Percentiles rank a stretch among this genome's conserved stretches.
Conservation (phyloP, 257 asterid species). For the Przewalskia tangutica region DNA sequence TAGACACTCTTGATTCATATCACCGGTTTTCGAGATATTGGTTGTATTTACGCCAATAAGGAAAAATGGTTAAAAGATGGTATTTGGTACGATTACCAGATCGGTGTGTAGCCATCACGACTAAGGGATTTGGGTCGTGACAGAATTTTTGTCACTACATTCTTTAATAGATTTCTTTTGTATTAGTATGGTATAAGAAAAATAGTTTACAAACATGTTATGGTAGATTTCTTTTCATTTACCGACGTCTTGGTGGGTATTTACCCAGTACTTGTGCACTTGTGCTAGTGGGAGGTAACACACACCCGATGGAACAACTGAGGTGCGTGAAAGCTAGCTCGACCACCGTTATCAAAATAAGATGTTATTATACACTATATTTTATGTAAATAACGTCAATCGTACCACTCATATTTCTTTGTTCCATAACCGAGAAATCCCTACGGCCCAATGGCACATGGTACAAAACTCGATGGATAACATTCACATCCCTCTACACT, state of each 20-base stretch:
- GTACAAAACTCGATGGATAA: not conserved
- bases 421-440: not conserved
- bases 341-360: not conserved
- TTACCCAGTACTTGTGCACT: not conserved
- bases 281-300: not conserved
- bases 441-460: not conserved
- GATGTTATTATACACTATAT: not conserved
- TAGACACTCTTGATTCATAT: too few species aligned
- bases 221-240: not conserved
- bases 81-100: too few species aligned
- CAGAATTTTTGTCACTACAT: too few species aligned
- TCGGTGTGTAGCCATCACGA: too few species aligned
- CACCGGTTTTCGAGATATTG: too few species aligned
- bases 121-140: too few species aligned
- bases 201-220: not conserved
- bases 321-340: not conserved
- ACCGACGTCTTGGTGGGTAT: not conserved
- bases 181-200: not conserved
- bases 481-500: not conserved
- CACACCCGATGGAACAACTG: not conserved
- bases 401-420: not conserved
- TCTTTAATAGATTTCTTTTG: not conserved
- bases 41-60: too few species aligned
- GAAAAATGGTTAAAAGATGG: too few species aligned
- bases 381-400: not conserved